phyloP scores from a whole-genome alignment of 2,329 filamentous ascomycete genomes.

The Neopestalotiopsis sp. region DNA sequence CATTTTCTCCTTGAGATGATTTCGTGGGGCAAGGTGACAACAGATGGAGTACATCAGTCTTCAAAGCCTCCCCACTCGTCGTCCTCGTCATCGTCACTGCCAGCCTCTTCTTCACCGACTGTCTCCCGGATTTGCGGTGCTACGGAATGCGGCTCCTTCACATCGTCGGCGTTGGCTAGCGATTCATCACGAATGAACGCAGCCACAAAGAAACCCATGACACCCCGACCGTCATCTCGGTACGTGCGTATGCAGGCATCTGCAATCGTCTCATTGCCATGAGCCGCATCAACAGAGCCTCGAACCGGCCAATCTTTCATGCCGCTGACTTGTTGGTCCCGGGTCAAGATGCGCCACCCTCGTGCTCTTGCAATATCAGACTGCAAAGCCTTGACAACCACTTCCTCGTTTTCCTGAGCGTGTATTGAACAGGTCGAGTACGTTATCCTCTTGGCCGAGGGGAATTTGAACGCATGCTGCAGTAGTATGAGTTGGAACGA shows the following conservation, averaged over 20 bases:
- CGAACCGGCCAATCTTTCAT: slow-evolving; percentile 77
- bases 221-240: slow-evolving; percentile 79
- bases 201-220: slow-evolving; percentile 97
- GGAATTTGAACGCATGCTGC: slow-evolving; percentile 83
- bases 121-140: slow-evolving; percentile 54
- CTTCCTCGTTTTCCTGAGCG: slow-evolving; percentile 84
- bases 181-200: slow-evolving; percentile 71
- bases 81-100: slow-evolving; percentile 24
- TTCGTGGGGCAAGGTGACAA: neutral
- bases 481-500: slow-evolving; percentile 83
- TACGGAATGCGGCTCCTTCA: slow-evolving; percentile 41
- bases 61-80: slow-evolving; percentile 41
- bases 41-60: slow-evolving; percentile 28
- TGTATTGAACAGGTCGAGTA: slow-evolving; percentile 96
- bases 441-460: slow-evolving; percentile 74
- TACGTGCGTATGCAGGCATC: slow-evolving; percentile 83
- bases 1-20: neutral
- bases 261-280: slow-evolving; percentile 58
- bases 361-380: slow-evolving; percentile 68
- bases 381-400: slow-evolving; percentile 73
- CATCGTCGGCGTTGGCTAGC: slow-evolving; percentile 21
- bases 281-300: slow-evolving; percentile 56
- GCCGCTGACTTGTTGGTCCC: slow-evolving; percentile 76
- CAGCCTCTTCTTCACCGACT: slow-evolving; percentile 39
- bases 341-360: slow-evolving; percentile 79